These are phyloP conservation scores for Pythium volutum DNA, from an alignment of 352 stramenopile genomes.

Conservation along the genomic window DNA sequence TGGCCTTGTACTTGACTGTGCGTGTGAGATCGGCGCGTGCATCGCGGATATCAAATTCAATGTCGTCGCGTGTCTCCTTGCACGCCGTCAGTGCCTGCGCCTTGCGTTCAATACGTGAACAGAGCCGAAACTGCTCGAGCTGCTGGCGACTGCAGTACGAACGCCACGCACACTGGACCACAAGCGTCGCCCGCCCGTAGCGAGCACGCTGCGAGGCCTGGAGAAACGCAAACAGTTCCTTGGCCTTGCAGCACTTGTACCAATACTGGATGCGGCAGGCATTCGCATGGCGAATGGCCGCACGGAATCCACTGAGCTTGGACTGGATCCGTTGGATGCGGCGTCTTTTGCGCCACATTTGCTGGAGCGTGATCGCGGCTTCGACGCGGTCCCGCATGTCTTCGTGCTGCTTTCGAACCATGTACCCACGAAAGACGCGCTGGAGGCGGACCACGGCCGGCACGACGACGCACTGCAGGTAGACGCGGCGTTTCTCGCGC, in stretches of 20 bases:
- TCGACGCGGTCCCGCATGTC: conserved; percentile 52
- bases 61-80: conserved; percentile 62
- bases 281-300: conserved; percentile 35
- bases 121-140: conserved; percentile 66
- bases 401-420: conserved; percentile 52
- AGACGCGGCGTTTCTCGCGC: conserved; percentile 41
- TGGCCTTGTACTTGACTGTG: conserved; percentile 74
- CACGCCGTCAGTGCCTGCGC: conserved; percentile 44
- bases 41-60: conserved; percentile 72
- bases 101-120: conserved; percentile 62
- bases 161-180: conserved; percentile 69
- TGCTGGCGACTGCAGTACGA: conserved; percentile 55
- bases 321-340: conserved; percentile 31
- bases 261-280: conserved; percentile 48
- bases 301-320: conserved; percentile 46
- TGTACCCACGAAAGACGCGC: conserved; percentile 64
- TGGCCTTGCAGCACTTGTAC: conserved; percentile 60
- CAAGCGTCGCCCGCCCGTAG: conserved; percentile 54
- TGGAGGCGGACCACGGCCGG: conserved; percentile 55
- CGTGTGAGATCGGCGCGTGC: conserved; percentile 56
- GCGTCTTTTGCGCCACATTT: conserved; percentile 53
- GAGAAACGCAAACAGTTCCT: conserved; percentile 36
- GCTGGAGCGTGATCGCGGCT: conserved; percentile 69
- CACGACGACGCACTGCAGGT: conserved; percentile 41
- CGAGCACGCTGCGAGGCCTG: conserved; percentile 37